Base-by-base conservation (phyloP, 2,329 filamentous ascomycete genomes). In the Gnomoniopsis smithogilvyi region DNA sequence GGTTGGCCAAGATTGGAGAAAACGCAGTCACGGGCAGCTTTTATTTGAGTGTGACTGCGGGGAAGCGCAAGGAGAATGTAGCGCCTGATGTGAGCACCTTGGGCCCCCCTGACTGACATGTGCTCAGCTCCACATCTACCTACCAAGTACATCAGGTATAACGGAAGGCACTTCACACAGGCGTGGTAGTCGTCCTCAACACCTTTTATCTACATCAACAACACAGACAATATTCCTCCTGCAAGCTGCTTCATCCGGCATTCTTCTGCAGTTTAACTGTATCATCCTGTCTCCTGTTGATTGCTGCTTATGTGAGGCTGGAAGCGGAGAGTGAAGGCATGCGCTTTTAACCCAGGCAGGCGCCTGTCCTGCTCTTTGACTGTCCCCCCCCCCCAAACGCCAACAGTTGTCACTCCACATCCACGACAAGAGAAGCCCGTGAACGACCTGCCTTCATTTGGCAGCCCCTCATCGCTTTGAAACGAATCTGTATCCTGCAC, bases 261-360 rank as follows among this genome's bases (percentile, higher is more conserved):
- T 12, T n/a, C 6, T 12, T 41, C 36, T 41, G 36, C 36, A 12
- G 12, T 41, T 12, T 12, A 14, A 41, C 36, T 12, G 36, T 41
- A 12, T n/a, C 36, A 12, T 41, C 36, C 48, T 21, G 52, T 45
- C 22, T 38, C 36, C 33, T 24, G 52, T 45, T 54, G 43, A 54
- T 48, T 43, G 34, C 48, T 48, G 41, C 21, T 22, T 36, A 19
- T 34, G 26, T 22, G 43, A n/a, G n/a, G 12, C 3, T 8, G 26
- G 26, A 30, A 30, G 26, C 8, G 26, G 26, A 30, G 26, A 30
- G 33, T 48, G 30, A 36, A 33, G 52, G 43, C 45, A 54, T 48
- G 52, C 47, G 52, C 52, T 47, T 54, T 26, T 54, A 26, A 47
- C 22, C 45, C 36, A 56, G 46, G 54, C 54, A 43, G 46, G 45